These are phyloP conservation scores for Ilex aquifolium DNA, from an alignment of 257 asterid species.

Conservation along the genomic window DNA sequence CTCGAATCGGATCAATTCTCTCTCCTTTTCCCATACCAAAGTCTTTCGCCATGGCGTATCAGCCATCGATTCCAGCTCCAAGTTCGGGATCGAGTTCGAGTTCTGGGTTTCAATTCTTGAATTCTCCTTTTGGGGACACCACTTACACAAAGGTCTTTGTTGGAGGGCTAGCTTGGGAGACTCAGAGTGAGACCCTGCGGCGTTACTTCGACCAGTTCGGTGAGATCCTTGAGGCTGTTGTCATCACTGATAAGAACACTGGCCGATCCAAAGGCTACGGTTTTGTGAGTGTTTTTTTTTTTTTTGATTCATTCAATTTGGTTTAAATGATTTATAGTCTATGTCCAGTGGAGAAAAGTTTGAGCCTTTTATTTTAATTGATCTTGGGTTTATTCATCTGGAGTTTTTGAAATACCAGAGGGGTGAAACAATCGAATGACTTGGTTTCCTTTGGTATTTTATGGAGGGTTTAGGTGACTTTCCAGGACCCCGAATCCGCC, in stretches of 20 bases:
- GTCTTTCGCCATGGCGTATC: constrained; percentile 61
- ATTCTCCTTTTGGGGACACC: constrained; percentile 93
- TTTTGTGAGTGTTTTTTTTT: constrained; percentile 54
- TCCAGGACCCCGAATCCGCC: constrained; percentile 30
- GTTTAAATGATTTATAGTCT: neutral
- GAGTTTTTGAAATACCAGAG: too few relatives aligned
- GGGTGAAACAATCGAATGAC: constrained; percentile 38
- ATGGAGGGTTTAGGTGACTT: constrained; percentile 94
- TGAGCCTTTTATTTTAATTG: neutral
- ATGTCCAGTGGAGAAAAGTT: neutral
- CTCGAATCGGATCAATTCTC: neutral
- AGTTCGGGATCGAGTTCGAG: constrained; percentile 49
- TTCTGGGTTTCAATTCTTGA: constrained; percentile 61
- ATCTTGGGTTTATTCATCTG: too few relatives aligned
- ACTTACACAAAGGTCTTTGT: constrained; percentile 91
- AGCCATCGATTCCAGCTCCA: constrained; percentile 37
- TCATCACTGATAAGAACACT: constrained; percentile 75
- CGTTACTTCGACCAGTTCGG: too few relatives aligned
- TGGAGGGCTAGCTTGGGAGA: constrained; percentile 41
- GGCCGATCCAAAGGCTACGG: constrained; percentile 99
- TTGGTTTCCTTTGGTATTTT: constrained; percentile 51
- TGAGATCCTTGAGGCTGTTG: too few relatives aligned
- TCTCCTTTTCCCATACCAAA: neutral
- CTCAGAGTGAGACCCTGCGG: too few relatives aligned
- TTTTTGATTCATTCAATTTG: too few relatives aligned